Conservation (phyloP, 2,329 filamentous ascomycete species). For the Colletotrichum siamense region DNA sequence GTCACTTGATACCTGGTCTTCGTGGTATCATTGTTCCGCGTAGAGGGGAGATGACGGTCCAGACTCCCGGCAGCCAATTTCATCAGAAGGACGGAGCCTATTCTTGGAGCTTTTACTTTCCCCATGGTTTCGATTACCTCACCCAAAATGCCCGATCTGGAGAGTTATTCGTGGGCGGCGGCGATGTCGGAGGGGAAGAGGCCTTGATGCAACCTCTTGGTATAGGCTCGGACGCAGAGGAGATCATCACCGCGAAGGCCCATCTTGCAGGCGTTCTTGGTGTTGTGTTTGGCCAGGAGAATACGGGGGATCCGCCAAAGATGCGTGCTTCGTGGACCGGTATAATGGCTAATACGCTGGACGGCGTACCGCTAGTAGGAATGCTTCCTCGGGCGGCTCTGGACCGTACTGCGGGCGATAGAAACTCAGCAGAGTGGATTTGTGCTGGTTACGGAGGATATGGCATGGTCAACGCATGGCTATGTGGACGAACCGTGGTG, state of each 20-base stretch:
- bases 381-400: neutral
- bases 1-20: neutral
- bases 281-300: neutral
- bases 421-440: constrained; percentile 51
- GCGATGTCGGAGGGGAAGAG: neutral
- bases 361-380: neutral
- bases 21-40: neutral
- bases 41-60: neutral
- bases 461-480: constrained; percentile 68
- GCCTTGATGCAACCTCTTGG: neutral
- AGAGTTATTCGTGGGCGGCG: neutral
- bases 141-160: neutral
- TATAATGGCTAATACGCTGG: neutral
- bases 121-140: neutral
- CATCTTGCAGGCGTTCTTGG: neutral
- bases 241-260: neutral
- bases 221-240: neutral
- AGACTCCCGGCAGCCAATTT: neutral
- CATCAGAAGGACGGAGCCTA: neutral
- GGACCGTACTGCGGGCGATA: neutral
- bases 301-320: neutral
- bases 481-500: constrained; percentile 61
- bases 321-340: neutral
- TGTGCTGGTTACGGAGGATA: constrained; percentile 69
- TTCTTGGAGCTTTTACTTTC: neutral